Evolutionary conservation across 1,284 basidiomycete species (phyloP), one percentile per base, ranked within the genome.

Genomic region (Puccinia triticina): DNA sequence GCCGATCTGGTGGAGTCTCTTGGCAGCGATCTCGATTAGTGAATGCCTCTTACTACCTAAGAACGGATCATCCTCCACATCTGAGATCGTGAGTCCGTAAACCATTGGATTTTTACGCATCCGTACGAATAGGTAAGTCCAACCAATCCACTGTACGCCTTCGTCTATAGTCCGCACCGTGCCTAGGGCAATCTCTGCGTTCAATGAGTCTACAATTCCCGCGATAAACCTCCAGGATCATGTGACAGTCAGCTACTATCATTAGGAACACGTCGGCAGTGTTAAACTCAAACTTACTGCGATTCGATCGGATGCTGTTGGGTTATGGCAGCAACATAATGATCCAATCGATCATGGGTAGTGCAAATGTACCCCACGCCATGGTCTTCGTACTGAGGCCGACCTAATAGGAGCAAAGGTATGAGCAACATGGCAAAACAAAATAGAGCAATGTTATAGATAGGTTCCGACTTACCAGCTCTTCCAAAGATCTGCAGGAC

Each of bases 301-400:
- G 96, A 99, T 88, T 99, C 97, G 83, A 99, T 99, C 0, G 97
- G 94, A 86, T 94, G 93, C 92, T 93, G 86, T 88, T 96, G 94
- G 86, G 97, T 97, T 89, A 97, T 89, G 23, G 93, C 91, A 85
- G 95, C 91, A 46, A 98, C 90, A 86, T 99, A 99, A 87, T 99
- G 95, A 5, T 91, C 89, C 18, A 99, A 90, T 87, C 96, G 98
- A 86, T 99, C 97, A 53, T 93, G 91, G 0, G 93, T 92, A 0
- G 97, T 99, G 84, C 94, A 96, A 84, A 99, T 98, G 87, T 94
- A 99, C 4, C 97, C 96, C 84, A 96, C 95, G 87, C 97, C 97
- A 84, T 95, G 95, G 21, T 91, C 92, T 88, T 99, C 97, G 84
- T 98, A 90, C 21, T 97, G 97, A 0, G 97, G 97, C 82, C 97